Base-by-base conservation (phyloP, 202 grass and related monocot species). In the Digitaria exilis region DNA sequence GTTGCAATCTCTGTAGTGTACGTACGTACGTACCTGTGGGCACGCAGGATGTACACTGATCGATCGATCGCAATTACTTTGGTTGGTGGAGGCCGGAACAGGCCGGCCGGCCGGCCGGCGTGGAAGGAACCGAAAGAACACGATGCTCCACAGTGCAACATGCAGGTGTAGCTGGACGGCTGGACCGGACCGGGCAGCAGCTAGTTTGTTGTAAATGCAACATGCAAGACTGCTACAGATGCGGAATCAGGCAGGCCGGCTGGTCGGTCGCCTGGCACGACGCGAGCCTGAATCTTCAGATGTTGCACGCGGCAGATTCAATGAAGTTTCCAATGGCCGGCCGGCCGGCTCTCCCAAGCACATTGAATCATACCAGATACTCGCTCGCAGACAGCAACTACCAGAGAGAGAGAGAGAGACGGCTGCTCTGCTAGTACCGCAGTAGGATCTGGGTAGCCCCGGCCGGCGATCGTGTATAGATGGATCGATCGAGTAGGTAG, bases 181-280 rank as follows among this genome's bases (percentile, higher is more conserved):
- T n/a, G n/a, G n/a, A n/a, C n/a, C n/a, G 77, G 64, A 62, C 63
- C 87, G 70, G n/a, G 71, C 60, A 9, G 61, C 30, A 28, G 41
- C 22, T 13, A 76, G 77, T 76, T 76, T 10, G 24, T 43, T 19
- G 71, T 76, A 71, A 81, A 76, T 80, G 77, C 87, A 80, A 62
- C 51, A 67, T 85, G 71, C 64, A 81, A 1, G n/a, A n/a, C 48
- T 80, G 81, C 75, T 69, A 39, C 7, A 84, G 60, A 42, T 14
- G 73, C 1, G 7, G 73, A 41, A 39, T 35, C 21, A 39, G 59
- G 19, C 1, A 19, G 43, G 7, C 1, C 44, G 66, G 35, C 35
- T 6, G 35, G 22, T 12, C 44, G 61, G 45, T 37, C 32, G 49
- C 30, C 62, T 17, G 17, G 46, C 62, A 57, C 44, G 79, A 60